A percentile compares a stretch with the other conserved stretches of the same genome.
Conservation (phyloP, 2,329 filamentous ascomycete genomes). For the Pseudocercospora fijiensis region DNA sequence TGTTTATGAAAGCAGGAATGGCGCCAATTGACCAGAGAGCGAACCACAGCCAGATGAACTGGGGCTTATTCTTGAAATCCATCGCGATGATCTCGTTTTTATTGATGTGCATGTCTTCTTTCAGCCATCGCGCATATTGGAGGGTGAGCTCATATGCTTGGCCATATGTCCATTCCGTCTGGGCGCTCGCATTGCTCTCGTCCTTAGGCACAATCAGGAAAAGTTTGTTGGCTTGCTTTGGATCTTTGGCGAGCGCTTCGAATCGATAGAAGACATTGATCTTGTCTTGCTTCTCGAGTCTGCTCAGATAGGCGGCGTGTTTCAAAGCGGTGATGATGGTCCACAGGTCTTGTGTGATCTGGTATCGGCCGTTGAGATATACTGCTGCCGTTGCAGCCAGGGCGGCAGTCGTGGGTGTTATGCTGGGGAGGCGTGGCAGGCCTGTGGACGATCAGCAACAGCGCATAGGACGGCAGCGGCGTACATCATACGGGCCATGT, state of each 20-base stretch:
- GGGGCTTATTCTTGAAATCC: slow-evolving; percentile 77
- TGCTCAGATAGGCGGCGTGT: slow-evolving; percentile 37
- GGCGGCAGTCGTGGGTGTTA: slow-evolving; percentile 12
- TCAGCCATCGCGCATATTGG: slow-evolving; percentile 74
- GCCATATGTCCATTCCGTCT: slow-evolving; percentile 65
- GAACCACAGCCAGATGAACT: slow-evolving; percentile 71
- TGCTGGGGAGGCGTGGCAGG: slow-evolving; percentile 11
- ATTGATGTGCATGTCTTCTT: slow-evolving; percentile 61
- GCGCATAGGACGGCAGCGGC: background rate
- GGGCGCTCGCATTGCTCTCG: slow-evolving; percentile 24
- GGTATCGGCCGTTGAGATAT: slow-evolving; percentile 72
- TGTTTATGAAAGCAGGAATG: slow-evolving; percentile 83
- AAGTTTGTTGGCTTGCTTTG: slow-evolving; percentile 41
- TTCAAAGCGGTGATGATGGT: slow-evolving; percentile 54
- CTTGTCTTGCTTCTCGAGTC: slow-evolving; percentile 50
- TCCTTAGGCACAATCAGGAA: slow-evolving; percentile 37
- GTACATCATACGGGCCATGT: slow-evolving; percentile 1
- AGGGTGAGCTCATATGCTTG: slow-evolving; percentile 69
- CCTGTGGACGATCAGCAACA: background rate
- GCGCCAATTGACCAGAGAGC: slow-evolving; percentile 82
- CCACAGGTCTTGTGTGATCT: slow-evolving; percentile 68
- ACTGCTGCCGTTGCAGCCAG: slow-evolving; percentile 62
- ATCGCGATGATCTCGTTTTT: slow-evolving; percentile 76
- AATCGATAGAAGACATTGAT: slow-evolving; percentile 73
- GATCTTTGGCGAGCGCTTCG: slow-evolving; percentile 63